These are phyloP conservation scores for Euphorbia corollata DNA, from an alignment of 441 rosid genomes.

Conservation along the genomic window DNA sequence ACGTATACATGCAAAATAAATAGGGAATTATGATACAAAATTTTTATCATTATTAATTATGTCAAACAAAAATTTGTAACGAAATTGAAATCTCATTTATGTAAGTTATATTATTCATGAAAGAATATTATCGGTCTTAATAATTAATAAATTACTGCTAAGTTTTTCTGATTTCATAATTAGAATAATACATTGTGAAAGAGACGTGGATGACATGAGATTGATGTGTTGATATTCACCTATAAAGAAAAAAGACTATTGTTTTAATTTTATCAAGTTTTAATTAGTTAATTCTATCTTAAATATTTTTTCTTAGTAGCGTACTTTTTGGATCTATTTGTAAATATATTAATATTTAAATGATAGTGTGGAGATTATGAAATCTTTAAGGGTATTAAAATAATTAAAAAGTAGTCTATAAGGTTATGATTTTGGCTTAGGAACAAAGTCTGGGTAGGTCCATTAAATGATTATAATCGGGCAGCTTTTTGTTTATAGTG, in stretches of 20 bases:
- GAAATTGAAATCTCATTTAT: background rate
- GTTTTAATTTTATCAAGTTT: background rate
- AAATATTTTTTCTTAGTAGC: constrained; percentile 15
- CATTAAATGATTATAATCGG: constrained; percentile 44
- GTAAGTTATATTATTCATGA: background rate
- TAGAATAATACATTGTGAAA: constrained; percentile 37
- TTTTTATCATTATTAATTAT: too few species aligned
- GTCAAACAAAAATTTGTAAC: too few species aligned
- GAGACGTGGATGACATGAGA: constrained; percentile 77
- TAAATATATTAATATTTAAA: constrained; percentile 7
- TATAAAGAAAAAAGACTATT: background rate
- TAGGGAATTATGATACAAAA: constrained; percentile 8
- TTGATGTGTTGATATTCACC: background rate
- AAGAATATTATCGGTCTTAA: constrained; percentile 24
- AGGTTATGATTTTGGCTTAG: constrained; percentile 59
- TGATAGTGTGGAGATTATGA: constrained; percentile 8
- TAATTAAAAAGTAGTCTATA: constrained; percentile 23
- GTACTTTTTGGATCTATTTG: constrained; percentile 38
- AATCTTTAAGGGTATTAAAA: background rate
- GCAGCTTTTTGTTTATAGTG: constrained; percentile 29
- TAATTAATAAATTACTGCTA: constrained; percentile 7
- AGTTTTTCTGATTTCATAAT: background rate
- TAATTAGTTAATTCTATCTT: background rate
- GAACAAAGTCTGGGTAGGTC: constrained; percentile 48
- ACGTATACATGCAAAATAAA: constrained; percentile 49